phyloP scores from a whole-genome alignment of 371 early-diverging fungal species.

The Rhizopus stolonifer region DNA sequence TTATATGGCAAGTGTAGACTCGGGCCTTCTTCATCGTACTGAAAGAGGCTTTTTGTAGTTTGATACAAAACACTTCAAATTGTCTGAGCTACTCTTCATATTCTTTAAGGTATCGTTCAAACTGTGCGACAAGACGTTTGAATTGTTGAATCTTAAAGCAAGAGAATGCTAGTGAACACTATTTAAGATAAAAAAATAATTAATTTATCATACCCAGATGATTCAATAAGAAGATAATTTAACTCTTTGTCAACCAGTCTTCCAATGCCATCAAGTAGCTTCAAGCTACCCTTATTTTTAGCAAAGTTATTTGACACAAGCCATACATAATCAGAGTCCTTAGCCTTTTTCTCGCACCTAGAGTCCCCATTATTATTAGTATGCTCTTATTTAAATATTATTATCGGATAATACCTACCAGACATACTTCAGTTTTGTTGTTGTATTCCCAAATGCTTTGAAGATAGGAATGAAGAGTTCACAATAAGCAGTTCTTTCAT shows the following conservation, averaged over 20 bases:
- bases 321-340: constrained; percentile 18
- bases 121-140: constrained; percentile 6
- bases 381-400: background rate
- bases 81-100: constrained; percentile 11
- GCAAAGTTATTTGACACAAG: constrained; percentile 8
- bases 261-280: constrained; percentile 17
- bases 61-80: constrained; percentile 5
- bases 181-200: constrained; percentile 8
- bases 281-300: constrained; percentile 6
- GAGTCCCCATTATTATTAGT: background rate
- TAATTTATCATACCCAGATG: constrained; percentile 12
- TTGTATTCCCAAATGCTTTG: constrained; percentile 14
- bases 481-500: constrained; percentile 15
- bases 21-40: constrained; percentile 11
- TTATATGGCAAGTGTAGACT: constrained; percentile 12
- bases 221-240: constrained; percentile 13
- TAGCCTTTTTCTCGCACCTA: constrained; percentile 23
- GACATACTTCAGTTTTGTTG: constrained; percentile 4
- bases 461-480: constrained; percentile 12
- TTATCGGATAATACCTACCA: constrained; percentile 16
- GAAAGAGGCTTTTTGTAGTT: constrained; percentile 14
- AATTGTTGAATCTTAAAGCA: constrained; percentile 8
- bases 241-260: background rate
- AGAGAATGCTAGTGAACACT: constrained; percentile 9
- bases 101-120: constrained; percentile 11